Base-by-base conservation (phyloP, 1,284 basidiomycete species). In the Ustilago nuda region DNA sequence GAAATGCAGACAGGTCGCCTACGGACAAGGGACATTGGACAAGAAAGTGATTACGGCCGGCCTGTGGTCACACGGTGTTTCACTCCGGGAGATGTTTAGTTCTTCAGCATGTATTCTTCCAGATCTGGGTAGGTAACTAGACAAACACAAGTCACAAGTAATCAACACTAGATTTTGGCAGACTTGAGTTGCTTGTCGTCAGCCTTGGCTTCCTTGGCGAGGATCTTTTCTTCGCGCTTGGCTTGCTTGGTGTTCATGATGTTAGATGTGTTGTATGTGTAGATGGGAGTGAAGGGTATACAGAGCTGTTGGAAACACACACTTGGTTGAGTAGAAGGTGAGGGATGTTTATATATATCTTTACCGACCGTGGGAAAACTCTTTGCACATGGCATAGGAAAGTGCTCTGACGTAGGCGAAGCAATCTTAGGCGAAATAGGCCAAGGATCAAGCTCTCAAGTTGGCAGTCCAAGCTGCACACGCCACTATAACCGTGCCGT, bases 171-270 rank as follows among this genome's bases (percentile, higher is more conserved):
- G 3, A 27, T 72, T 41, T 72, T 61, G 2, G 74, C 74, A 1
- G 58, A 59, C 23, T 64, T 61, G 19, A 76, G 59, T 50, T 72
- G 58, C 54, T 69, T 69, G 12, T 66, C 62, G 43, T 76, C 74
- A 3, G 45, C 41, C 56, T 76, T 76, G 7, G 61, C 66, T 43
- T 76, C 69, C 43, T 66, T 66, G 43, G 65, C 58, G n/a, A 76
- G 48, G 13, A 52, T 36, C 66, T 76, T 76, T 45, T 76, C 74
- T 35, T 72, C 73, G 7, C 30, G 17, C 65, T 76, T 76, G 60
- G 66, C 52, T 41, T 66, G 57, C 43, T 66, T 69, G 39, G 51
- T 8, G 60, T 76, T 63, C 74, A 76, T 76, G 59, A 13, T 70
- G 35, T 23, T n/a, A 50, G 48, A 30, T 30, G 11, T 54, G 50